Percentiles rank a stretch among this genome's conserved stretches.
Conservation (phyloP, 441 rosid genomes). For the Adansonia gregorii region DNA sequence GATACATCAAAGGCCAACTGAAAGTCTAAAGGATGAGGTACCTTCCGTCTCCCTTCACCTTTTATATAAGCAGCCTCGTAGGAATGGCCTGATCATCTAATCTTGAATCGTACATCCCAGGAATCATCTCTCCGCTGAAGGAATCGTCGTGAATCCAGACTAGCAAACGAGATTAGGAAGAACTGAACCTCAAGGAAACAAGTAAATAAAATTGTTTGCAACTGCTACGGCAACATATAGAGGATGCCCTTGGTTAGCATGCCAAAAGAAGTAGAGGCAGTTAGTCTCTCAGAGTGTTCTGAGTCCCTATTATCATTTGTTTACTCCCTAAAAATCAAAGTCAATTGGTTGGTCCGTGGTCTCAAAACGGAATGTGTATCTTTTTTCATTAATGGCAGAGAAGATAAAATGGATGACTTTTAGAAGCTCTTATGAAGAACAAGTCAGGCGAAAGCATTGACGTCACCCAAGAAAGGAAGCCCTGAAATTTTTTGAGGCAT, state of each 20-base stretch:
- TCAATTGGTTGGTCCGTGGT: conserved; percentile 27
- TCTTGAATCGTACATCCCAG: not conserved
- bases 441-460: conserved; percentile 28
- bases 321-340: conserved; percentile 23
- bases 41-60: conserved; percentile 17
- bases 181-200: conserved; percentile 28
- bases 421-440: conserved; percentile 19
- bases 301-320: conserved; percentile 24
- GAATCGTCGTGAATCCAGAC: conserved; percentile 23
- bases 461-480: not conserved
- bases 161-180: conserved; percentile 24
- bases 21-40: not conserved
- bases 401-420: conserved; percentile 20
- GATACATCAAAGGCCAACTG: conserved; percentile 13
- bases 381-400: not conserved
- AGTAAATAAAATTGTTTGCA: conserved; percentile 26
- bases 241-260: not conserved
- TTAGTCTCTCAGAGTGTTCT: conserved; percentile 24
- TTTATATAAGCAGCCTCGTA: not conserved
- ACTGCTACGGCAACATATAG: conserved; percentile 20
- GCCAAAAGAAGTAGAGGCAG: conserved; percentile 11
- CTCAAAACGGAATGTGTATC: conserved; percentile 22
- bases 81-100: not conserved
- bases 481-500: conserved; percentile 26
- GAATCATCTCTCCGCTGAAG: conserved; percentile 29